These are phyloP conservation scores for Thalassiosira mediterranea DNA, from an alignment of 352 stramenopile genomes.

Conservation along the genomic window DNA sequence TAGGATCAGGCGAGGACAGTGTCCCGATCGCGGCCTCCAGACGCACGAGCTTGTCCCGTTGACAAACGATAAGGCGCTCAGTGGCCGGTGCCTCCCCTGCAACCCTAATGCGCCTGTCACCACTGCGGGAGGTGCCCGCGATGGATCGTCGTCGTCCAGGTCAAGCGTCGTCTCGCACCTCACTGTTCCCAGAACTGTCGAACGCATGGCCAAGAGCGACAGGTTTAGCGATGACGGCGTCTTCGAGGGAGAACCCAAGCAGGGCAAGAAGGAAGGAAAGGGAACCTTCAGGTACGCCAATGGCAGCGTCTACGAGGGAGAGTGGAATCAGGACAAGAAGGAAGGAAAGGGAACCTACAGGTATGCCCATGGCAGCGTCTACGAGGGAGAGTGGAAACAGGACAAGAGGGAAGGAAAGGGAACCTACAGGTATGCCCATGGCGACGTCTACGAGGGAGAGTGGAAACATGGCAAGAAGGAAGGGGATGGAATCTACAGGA, in stretches of 20 bases:
- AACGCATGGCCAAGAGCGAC: neutral
- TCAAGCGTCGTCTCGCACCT: neutral
- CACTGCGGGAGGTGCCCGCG: neutral
- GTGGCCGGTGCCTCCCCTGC: neutral
- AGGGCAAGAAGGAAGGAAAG: neutral
- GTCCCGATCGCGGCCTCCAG: neutral
- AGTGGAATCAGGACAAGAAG: conserved; percentile 13
- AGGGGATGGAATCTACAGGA: neutral
- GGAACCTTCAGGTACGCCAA: too few relatives aligned
- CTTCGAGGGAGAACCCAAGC: neutral
- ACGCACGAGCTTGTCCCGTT: neutral
- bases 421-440: conserved; percentile 3
- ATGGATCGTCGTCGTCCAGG: neutral
- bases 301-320: conserved; percentile 11
- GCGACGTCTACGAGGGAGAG: conserved; percentile 15
- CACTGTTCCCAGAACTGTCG: neutral
- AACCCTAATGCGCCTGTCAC: neutral
- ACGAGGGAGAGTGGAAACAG: conserved; percentile 18
- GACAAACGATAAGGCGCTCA: neutral
- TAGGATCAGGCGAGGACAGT: neutral
- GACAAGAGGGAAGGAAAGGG: conserved; percentile 12
- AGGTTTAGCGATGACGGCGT: neutral
- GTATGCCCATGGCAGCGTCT: conserved; percentile 15
- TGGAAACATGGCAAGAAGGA: conserved; percentile 2
- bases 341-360: conserved; percentile 11